These are phyloP conservation scores for Periconia sp. DNA, from an alignment of 2,329 filamentous ascomycete genomes.

Conservation along the genomic window DNA sequence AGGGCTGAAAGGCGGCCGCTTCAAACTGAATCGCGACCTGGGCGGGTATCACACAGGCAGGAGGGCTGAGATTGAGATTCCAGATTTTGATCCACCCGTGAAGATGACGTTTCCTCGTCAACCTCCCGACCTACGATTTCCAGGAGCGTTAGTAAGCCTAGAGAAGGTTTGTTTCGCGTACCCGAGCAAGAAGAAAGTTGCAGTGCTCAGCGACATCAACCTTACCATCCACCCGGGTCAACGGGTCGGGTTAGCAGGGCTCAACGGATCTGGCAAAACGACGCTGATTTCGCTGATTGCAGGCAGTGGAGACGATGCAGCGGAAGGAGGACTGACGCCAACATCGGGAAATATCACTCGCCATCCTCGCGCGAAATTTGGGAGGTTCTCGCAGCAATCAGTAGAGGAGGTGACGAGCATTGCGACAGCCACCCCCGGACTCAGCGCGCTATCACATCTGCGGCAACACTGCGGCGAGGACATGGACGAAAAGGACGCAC, in stretches of 20 bases:
- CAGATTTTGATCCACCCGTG: slow-evolving; percentile 58
- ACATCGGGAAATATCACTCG: slow-evolving; percentile 63
- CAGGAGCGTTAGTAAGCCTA: slow-evolving; percentile 70
- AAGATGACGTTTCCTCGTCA: slow-evolving; percentile 62
- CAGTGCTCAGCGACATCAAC: slow-evolving; percentile 63
- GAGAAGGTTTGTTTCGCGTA: slow-evolving; percentile 72
- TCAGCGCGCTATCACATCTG: slow-evolving; percentile 69
- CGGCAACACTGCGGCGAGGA: slow-evolving; percentile 55
- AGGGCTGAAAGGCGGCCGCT: slow-evolving; percentile 69
- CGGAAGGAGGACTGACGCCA: slow-evolving; percentile 47
- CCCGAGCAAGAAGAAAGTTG: slow-evolving; percentile 42
- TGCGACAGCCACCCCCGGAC: slow-evolving; percentile 52
- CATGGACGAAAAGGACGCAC: slow-evolving; percentile 67
- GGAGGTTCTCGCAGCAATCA: slow-evolving; percentile 79
- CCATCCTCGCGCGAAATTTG: slow-evolving; percentile 70
- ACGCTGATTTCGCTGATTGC: slow-evolving; percentile 73
- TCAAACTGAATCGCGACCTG: slow-evolving; percentile 78
- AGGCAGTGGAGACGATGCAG: slow-evolving; percentile 42
- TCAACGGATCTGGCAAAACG: slow-evolving; percentile 82
- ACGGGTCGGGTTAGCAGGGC: slow-evolving; percentile 72
- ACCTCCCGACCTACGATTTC: slow-evolving; percentile 71
- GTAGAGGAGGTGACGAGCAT: slow-evolving; percentile 67
- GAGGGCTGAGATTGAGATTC: slow-evolving; percentile 72
- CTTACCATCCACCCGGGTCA: slow-evolving; percentile 73
- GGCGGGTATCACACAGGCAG: slow-evolving; percentile 51